A percentile compares a stretch with the other conserved stretches of the same genome.
phyloP scores from a whole-genome alignment of 257 asterid species.

The Solanum etuberosum region DNA sequence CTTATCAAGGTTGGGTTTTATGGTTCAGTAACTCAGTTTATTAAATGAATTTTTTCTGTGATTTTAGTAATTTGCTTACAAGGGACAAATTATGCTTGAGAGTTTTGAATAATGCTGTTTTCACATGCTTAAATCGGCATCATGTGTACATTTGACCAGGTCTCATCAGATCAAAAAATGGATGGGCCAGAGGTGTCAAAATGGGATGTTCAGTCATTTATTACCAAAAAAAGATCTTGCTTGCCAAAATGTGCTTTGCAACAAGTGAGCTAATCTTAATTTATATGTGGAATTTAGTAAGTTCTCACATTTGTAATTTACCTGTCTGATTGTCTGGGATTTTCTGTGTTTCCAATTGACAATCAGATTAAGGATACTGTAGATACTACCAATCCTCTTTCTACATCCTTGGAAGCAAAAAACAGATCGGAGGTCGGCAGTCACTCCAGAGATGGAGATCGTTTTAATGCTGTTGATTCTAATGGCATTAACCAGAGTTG shows the following conservation, averaged over 20 bases:
- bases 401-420: constrained; percentile 34
- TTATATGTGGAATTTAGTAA: not conserved
- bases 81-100: not conserved
- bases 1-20: not conserved
- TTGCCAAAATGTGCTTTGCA: constrained; percentile 23
- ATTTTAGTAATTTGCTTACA: not conserved
- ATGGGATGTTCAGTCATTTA: constrained; percentile 49
- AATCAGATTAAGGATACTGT: constrained; percentile 50
- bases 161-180: constrained; percentile 12
- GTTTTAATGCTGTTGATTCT: constrained; percentile 1
- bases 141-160: constrained; percentile 16
- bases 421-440: constrained; percentile 30
- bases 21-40: not conserved
- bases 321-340: not conserved
- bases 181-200: constrained; percentile 28
- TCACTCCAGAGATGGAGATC: constrained; percentile 11
- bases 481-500: not conserved
- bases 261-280: constrained; percentile 22
- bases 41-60: not conserved
- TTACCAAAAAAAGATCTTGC: constrained; percentile 27
- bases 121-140: not conserved
- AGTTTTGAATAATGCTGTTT: not conserved
- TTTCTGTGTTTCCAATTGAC: not conserved
- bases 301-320: not conserved
- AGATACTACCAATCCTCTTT: constrained; percentile 28